phyloP scores from a whole-genome alignment of 2,329 filamentous ascomycete genomes.

The Lachnellula suecica region DNA sequence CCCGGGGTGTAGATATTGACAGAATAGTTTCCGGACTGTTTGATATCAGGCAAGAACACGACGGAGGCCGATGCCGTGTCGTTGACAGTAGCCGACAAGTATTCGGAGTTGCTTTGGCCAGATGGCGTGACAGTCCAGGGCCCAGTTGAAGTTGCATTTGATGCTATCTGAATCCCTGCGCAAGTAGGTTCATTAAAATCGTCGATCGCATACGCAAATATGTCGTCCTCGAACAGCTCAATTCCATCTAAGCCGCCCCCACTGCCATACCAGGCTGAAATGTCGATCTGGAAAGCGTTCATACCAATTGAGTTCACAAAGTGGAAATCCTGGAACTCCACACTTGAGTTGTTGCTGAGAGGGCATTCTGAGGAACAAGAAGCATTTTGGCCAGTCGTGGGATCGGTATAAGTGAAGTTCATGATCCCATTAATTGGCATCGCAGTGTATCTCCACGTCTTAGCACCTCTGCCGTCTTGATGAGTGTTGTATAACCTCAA shows the following conservation, averaged over 20 bases:
- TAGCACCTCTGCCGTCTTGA: constrained; percentile 79
- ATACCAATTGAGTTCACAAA: constrained; percentile 89
- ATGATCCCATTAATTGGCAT: constrained; percentile 88
- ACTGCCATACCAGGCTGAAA: constrained; percentile 81
- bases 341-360: constrained; percentile 67
- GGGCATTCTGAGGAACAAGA: constrained; percentile 83
- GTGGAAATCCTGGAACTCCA: constrained; percentile 81
- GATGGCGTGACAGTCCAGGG: constrained; percentile 72
- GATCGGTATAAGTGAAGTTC: constrained; percentile 90
- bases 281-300: constrained; percentile 80
- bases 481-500: constrained; percentile 87
- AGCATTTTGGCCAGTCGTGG: constrained; percentile 61
- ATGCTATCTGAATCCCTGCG: constrained; percentile 61
- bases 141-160: constrained; percentile 68
- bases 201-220: constrained; percentile 81
- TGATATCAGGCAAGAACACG: constrained; percentile 80
- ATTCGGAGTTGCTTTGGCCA: constrained; percentile 69
- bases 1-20: constrained; percentile 92
- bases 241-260: constrained; percentile 86
- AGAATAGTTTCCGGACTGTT: constrained; percentile 86
- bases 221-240: constrained; percentile 82
- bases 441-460: constrained; percentile 83
- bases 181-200: constrained; percentile 88
- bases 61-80: constrained; percentile 63
- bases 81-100: constrained; percentile 68